These are phyloP conservation scores for Passalora sequoiae DNA, from an alignment of 2,329 filamentous ascomycete genomes.

Conservation along the genomic window DNA sequence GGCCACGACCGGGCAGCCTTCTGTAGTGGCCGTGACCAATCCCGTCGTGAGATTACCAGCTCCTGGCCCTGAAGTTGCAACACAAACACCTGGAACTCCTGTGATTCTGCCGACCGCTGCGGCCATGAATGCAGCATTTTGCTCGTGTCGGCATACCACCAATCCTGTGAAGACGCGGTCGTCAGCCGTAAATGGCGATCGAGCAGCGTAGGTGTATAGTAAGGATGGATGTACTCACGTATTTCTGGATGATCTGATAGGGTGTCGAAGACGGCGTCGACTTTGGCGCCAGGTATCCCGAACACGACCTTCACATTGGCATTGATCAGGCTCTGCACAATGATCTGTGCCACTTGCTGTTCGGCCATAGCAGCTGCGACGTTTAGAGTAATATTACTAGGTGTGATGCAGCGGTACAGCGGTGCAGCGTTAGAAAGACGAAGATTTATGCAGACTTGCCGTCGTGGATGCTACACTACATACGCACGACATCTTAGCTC, in stretches of 20 bases:
- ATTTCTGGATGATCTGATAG: slow-evolving; percentile 46
- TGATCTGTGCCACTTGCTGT: slow-evolving; percentile 31
- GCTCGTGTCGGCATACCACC: slow-evolving; percentile 47
- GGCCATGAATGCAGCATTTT: slow-evolving; percentile 50
- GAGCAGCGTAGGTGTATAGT: no score
- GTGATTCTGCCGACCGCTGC: slow-evolving; percentile 45
- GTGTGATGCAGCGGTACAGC: background rate
- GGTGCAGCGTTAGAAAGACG: no score
- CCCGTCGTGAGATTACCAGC: slow-evolving; percentile 46
- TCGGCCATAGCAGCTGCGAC: slow-evolving; percentile 16
- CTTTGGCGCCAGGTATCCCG: slow-evolving; percentile 41
- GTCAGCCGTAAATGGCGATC: no score
- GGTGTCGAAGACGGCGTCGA: slow-evolving; percentile 47
- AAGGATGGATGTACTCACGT: no score
- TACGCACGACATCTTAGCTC: no score
- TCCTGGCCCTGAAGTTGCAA: slow-evolving; percentile 46
- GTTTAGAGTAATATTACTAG: background rate
- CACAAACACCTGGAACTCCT: slow-evolving; percentile 43
- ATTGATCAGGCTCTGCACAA: slow-evolving; percentile 35
- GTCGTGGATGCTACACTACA: no score
- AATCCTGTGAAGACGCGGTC: no score
- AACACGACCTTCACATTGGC: slow-evolving; percentile 46
- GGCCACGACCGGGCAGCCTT: slow-evolving; percentile 47
- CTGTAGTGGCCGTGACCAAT: slow-evolving; percentile 45
- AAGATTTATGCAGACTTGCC: no score